Conservation (phyloP, 2,329 filamentous ascomycete genomes). For the Nannizzia gypsea region DNA sequence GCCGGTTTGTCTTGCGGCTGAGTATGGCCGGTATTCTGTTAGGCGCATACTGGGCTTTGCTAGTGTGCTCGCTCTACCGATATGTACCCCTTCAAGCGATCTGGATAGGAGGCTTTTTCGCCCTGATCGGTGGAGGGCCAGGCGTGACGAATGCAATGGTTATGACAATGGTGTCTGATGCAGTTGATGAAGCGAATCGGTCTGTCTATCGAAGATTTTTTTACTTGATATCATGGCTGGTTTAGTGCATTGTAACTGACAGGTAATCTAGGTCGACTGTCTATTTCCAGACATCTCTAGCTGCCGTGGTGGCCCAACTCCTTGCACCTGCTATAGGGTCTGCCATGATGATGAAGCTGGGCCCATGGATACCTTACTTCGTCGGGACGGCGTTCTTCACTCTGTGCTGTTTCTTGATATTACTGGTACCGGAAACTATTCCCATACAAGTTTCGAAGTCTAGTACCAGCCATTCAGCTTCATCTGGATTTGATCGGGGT, state of each 20-base stretch:
- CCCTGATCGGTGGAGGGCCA: constrained; percentile 37
- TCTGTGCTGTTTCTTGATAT: constrained; percentile 23
- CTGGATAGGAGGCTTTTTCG: constrained; percentile 38
- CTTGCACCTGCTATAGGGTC: constrained; percentile 29
- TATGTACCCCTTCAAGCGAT: constrained; percentile 36
- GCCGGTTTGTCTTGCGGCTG: constrained; percentile 35
- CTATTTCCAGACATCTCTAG: constrained; percentile 32
- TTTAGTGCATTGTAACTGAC: background rate
- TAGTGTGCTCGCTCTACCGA: constrained; percentile 29
- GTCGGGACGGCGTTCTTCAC: constrained; percentile 26
- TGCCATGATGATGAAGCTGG: constrained; percentile 27
- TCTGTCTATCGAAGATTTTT: constrained; percentile 10
- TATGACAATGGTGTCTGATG: constrained; percentile 41
- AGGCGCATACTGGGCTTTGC: constrained; percentile 23
- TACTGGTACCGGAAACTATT: constrained; percentile 32
- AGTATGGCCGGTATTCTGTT: constrained; percentile 33
- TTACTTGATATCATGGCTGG: background rate
- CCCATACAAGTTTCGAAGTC: constrained; percentile 13
- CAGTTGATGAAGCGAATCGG: constrained; percentile 38
- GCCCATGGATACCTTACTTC: constrained; percentile 32
- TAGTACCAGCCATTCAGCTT: background rate
- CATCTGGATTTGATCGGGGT: too few relatives aligned
- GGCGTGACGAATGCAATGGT: constrained; percentile 38
- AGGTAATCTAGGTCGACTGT: constrained; percentile 23
- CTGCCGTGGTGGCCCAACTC: constrained; percentile 31